A percentile compares a stretch with the other conserved stretches of the same genome.
phyloP scores from a whole-genome alignment of 164 flowering plant species.

The Chloranthus sessilifolius region DNA sequence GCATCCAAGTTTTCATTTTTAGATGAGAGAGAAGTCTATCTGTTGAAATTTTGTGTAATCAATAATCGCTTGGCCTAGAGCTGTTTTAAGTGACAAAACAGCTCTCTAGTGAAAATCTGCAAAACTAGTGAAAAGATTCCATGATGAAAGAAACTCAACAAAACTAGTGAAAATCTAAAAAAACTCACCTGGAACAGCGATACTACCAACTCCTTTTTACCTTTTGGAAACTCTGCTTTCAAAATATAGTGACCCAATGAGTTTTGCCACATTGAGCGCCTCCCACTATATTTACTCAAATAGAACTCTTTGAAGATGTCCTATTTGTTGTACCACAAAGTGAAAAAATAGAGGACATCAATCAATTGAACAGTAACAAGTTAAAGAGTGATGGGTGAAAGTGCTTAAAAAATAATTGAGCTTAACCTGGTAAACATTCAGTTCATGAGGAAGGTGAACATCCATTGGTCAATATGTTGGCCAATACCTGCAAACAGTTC shows the following conservation, averaged over 20 bases:
- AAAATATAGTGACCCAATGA: slow-evolving; percentile 89
- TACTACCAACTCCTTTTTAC: slow-evolving; percentile 91
- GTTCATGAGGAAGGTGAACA: slow-evolving; percentile 86
- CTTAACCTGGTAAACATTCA: slow-evolving; percentile 84
- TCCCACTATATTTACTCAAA: slow-evolving; percentile 81
- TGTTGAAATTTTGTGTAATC: too few relatives aligned
- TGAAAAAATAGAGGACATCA: background rate
- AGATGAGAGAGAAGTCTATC: too few relatives aligned
- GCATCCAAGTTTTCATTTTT: too few relatives aligned
- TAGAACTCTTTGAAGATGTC: slow-evolving; percentile 95
- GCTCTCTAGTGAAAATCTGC: too few relatives aligned
- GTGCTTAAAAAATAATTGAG: background rate
- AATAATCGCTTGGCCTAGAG: too few relatives aligned
- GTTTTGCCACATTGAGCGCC: slow-evolving; percentile 96
- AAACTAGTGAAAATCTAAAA: background rate
- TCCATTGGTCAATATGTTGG: slow-evolving; percentile 97
- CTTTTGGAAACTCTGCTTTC: slow-evolving; percentile 83
- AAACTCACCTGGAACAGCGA: slow-evolving; percentile 83
- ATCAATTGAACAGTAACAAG: background rate
- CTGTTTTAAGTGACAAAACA: too few relatives aligned
- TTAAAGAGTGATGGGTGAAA: background rate
- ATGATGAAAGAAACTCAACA: too few relatives aligned
- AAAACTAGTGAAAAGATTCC: too few relatives aligned
- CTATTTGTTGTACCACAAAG: slow-evolving; percentile 37
- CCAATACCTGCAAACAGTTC: slow-evolving; percentile 62